phyloP scores from a whole-genome alignment of 768 basidiomycete genomes.

The Termitomyces sp. region DNA sequence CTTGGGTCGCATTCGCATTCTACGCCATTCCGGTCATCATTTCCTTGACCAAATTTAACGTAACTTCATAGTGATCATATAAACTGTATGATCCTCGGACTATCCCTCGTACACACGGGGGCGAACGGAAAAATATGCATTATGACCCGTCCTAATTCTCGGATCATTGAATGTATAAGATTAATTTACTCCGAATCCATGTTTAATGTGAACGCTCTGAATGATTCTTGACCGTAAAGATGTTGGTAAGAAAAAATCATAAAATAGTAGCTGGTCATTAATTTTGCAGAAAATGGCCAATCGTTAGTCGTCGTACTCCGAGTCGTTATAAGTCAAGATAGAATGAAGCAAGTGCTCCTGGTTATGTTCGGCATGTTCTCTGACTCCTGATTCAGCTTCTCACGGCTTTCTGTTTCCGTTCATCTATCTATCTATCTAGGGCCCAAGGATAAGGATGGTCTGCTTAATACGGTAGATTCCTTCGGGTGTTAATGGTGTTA shows the following conservation, averaged over 20 bases:
- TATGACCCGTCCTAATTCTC: background rate
- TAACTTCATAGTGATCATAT: constrained; percentile 26
- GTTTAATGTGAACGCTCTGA: background rate
- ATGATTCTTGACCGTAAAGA: background rate
- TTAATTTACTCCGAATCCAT: background rate
- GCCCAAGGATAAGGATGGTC: background rate
- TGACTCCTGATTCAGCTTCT: background rate
- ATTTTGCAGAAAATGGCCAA: background rate
- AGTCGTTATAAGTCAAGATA: background rate
- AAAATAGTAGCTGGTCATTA: background rate
- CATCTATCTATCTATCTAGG: background rate
- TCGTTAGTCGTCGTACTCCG: background rate
- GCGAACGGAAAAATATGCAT: background rate
- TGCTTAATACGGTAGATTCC: background rate
- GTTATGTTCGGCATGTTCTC: background rate
- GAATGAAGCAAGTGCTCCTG: background rate
- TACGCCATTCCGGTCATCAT: constrained; percentile 64
- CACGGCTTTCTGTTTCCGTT: background rate
- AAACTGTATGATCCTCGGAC: background rate
- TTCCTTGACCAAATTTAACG: constrained; percentile 62
- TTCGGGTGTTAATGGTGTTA: background rate
- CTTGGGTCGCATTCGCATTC: constrained; percentile 76
- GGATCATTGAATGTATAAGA: background rate
- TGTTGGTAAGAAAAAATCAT: background rate
- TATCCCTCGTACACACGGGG: background rate